Evolutionary conservation across 495 filamentous ascomycete species (phyloP), one percentile per base, ranked within the genome.

Genomic region (Oidiodendron maius): DNA sequence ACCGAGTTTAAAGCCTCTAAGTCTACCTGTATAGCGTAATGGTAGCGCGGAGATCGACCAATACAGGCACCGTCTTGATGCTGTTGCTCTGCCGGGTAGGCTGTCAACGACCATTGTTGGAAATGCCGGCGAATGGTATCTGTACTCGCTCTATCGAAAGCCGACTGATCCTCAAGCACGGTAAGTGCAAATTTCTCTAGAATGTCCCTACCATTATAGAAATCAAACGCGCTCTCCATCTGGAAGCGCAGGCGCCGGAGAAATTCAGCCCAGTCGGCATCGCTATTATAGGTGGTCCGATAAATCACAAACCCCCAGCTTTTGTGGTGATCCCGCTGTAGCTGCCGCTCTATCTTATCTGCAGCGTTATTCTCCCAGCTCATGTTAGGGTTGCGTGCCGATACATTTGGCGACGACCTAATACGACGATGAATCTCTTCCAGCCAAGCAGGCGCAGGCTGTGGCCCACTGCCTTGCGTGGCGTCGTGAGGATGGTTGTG

Each of bases 251-350:
- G 44, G 18, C 30, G 30, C 18, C 24, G 20, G 38, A 66, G 51
- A 25, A 61, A 64, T 20, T 55, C 50, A 32, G 55, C 47, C 64
- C 59, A 67, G 39, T 61, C 59, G 36, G 51, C 41, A 43, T 64
- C 41, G 22, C 51, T 61, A 26, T 57, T 23, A 41, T 68, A 68
- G 22, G 61, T 66, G 51, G 59, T 63, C 30, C 63, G 58, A 38
- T n/a, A n/a, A n/a, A n/a, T n/a, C n/a, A n/a, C n/a, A n/a, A n/a
- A n/a, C n/a, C n/a, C n/a, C n/a, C n/a, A 67, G 48, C 17, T 47
- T 37, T 15, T 21, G 30, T 47, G 51, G 2, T 51, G 44, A 26
- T 57, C 52, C 15, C 44, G 34, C 2, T 55, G 21, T 17, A 66
- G 55, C 10, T 59, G 46, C 15, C 40, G 15, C 49, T 61, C 58